phyloP scores from a whole-genome alignment of 2,329 filamentous ascomycete species.

The Colletotrichum orchidophilum region DNA sequence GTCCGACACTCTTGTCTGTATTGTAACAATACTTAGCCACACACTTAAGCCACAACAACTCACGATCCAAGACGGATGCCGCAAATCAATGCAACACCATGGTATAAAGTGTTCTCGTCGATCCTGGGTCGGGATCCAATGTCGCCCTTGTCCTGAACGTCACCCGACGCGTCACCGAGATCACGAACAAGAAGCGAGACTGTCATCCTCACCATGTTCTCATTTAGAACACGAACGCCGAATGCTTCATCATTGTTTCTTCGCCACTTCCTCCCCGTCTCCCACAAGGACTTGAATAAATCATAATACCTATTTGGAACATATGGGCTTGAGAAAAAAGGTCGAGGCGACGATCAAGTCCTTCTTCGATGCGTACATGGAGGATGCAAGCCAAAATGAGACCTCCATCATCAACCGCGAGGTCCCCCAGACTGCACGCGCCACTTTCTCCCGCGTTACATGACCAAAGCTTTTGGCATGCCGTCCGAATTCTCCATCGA shows the following conservation, averaged over 20 bases:
- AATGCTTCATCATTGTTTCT: background rate
- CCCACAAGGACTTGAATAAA: too few relatives aligned
- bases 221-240: background rate
- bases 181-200: background rate
- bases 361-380: constrained; percentile 14
- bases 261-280: background rate
- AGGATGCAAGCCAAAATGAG: background rate
- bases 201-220: background rate
- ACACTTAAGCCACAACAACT: too few relatives aligned
- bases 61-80: too few relatives aligned
- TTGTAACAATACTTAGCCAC: too few relatives aligned
- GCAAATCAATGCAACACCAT: background rate
- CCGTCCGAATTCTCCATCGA: background rate
- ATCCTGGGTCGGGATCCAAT: rapidly evolving
- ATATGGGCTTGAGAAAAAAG: background rate
- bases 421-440: constrained; percentile 17
- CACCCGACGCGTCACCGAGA: background rate
- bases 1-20: too few relatives aligned
- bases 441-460: background rate
- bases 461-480: constrained; percentile 4
- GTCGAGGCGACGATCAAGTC: constrained; percentile 1
- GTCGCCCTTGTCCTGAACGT: background rate
- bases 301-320: background rate
- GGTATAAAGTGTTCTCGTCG: too few relatives aligned
- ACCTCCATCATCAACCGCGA: constrained; percentile 24